Evolutionary conservation across 495 filamentous ascomycete species (phyloP).

Genomic region (Annulohypoxylon bovei): DNA sequence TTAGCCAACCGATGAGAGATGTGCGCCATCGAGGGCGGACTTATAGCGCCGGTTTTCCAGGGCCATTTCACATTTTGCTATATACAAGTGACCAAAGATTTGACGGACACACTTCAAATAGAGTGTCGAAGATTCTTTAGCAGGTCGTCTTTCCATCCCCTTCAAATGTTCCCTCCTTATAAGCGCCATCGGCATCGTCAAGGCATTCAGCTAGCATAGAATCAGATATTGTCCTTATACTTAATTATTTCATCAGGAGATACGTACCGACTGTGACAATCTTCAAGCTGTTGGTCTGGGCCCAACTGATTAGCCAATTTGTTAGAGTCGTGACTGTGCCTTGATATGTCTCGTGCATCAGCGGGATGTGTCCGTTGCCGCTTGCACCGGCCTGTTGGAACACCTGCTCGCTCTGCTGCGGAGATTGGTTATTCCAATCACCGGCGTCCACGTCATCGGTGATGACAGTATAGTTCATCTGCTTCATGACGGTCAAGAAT

Average conservation of each 20-base stretch:
- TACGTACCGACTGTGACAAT: conserved; percentile 62
- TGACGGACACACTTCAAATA: neutral
- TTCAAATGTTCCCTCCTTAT: conserved; percentile 54
- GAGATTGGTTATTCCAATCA: conserved; percentile 63
- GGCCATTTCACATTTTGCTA: neutral
- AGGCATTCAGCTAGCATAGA: conserved; percentile 58
- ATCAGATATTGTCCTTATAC: conserved; percentile 35
- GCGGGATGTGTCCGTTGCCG: conserved; percentile 62
- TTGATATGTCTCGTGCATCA: conserved; percentile 66
- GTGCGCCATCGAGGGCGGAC: neutral
- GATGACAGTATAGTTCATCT: conserved; percentile 63
- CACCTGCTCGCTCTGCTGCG: conserved; percentile 53
- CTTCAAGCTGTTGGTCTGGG: conserved; percentile 59
- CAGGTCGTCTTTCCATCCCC: conserved; percentile 38
- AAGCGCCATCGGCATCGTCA: conserved; percentile 57
- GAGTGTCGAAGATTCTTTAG: conserved; percentile 4
- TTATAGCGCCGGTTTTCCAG: neutral
- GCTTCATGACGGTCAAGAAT: conserved; percentile 55
- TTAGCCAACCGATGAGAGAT: neutral
- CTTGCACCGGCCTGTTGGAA: conserved; percentile 57
- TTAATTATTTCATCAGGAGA: neutral
- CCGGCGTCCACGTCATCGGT: conserved; percentile 63
- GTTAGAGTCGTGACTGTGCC: conserved; percentile 58
- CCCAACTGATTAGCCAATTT: conserved; percentile 64
- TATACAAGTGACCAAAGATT: neutral